Conservation (phyloP, 2,329 filamentous ascomycete species). For the Pseudogymnoascus pannorum region DNA sequence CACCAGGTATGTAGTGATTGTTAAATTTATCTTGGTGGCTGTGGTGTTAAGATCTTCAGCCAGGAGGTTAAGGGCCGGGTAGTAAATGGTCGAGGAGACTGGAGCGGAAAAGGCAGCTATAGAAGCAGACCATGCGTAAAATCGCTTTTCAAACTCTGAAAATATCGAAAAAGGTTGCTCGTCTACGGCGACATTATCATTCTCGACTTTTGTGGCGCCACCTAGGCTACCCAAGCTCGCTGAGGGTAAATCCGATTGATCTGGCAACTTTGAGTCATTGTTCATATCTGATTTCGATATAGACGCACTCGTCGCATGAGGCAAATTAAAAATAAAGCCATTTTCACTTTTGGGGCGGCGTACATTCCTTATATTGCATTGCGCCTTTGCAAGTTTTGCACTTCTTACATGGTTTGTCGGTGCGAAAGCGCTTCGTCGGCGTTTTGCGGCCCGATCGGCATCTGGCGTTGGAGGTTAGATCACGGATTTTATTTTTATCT, state of each 20-base stretch:
- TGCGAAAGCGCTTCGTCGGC: not conserved
- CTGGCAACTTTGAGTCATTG: not conserved
- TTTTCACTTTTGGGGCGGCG: not conserved
- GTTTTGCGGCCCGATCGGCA: not conserved
- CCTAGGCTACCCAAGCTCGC: not conserved
- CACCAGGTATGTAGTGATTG: slow-evolving; percentile 26
- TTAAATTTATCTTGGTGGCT: slow-evolving; percentile 23
- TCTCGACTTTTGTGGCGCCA: not conserved
- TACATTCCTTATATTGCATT: not conserved
- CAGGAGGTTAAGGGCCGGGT: slow-evolving; percentile 22
- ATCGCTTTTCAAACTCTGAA: not conserved
- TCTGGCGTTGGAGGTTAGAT: not conserved
- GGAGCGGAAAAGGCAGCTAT: slow-evolving; percentile 15
- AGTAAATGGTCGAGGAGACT: slow-evolving; percentile 22
- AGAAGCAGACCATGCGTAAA: slow-evolving; percentile 10
- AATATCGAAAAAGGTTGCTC: not conserved
- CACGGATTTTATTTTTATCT: not conserved
- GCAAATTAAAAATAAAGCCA: not conserved
- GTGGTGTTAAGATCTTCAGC: slow-evolving; percentile 20
- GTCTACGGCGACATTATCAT: not conserved
- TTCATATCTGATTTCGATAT: not conserved
- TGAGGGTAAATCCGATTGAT: not conserved
- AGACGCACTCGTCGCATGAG: not conserved
- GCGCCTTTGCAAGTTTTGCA: not conserved
- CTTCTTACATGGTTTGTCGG: not conserved